These are phyloP conservation scores for Trichoderma atrobrunneum DNA, from an alignment of 2,329 filamentous ascomycete genomes.

Conservation along the genomic window DNA sequence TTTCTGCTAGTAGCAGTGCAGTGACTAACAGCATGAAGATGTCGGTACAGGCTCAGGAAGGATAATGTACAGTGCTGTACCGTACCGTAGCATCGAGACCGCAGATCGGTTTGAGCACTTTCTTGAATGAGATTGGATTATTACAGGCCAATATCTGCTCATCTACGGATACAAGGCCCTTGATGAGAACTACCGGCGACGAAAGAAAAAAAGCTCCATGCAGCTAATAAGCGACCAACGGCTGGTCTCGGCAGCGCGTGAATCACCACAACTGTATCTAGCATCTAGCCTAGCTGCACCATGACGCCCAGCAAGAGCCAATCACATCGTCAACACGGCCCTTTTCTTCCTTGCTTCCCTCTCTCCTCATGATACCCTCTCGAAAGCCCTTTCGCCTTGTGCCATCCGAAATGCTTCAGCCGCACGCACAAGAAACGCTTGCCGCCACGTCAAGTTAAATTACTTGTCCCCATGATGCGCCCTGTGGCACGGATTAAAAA, in stretches of 20 bases:
- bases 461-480: neutral
- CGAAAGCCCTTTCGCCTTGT: neutral
- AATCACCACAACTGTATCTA: neutral
- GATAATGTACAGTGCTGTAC: neutral
- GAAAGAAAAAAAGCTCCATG: neutral
- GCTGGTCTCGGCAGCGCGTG: neutral
- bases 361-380: neutral
- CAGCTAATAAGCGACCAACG: neutral
- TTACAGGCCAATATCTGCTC: neutral
- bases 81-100: neutral
- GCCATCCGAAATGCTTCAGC: neutral
- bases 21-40: neutral
- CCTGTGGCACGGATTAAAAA: neutral
- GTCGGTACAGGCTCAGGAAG: neutral
- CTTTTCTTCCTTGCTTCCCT: neutral
- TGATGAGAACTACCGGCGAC: neutral
- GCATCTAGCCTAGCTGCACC: neutral
- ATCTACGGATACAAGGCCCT: neutral
- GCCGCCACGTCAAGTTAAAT: neutral
- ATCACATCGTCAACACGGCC: neutral
- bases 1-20: neutral
- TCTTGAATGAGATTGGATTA: neutral
- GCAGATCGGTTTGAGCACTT: neutral
- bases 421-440: neutral
- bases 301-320: neutral